Conservation (phyloP, 2,329 filamentous ascomycete genomes). For the Fusarium kyushuense region DNA sequence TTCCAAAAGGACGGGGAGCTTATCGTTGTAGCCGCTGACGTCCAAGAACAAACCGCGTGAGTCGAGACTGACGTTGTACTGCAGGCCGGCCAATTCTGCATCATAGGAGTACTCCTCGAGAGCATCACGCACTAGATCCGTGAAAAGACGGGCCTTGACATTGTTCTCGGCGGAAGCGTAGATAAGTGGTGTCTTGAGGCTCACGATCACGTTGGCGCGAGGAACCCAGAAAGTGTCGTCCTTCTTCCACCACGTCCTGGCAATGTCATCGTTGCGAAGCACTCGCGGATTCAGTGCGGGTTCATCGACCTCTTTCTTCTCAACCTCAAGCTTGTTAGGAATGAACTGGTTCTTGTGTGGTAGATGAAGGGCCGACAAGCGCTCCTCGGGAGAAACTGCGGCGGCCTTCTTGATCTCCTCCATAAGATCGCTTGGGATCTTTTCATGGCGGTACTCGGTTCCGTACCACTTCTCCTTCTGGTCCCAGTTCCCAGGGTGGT, state of each 20-base stretch:
- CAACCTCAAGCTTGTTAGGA: constrained; percentile 90
- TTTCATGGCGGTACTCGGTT: constrained; percentile 89
- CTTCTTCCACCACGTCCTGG: constrained; percentile 96
- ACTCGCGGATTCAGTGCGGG: constrained; percentile 81
- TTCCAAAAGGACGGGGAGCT: constrained; percentile 88
- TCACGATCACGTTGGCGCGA: constrained; percentile 88
- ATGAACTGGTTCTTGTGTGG: constrained; percentile 97
- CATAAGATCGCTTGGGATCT: constrained; percentile 81
- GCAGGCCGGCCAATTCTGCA: constrained; percentile 89
- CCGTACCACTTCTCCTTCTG: constrained; percentile 97
- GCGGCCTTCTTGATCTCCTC: constrained; percentile 75
- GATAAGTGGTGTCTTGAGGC: constrained; percentile 82
- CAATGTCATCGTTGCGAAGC: constrained; percentile 83
- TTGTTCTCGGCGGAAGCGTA: constrained; percentile 81
- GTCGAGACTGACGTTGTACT: constrained; percentile 82
- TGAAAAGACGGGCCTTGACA: constrained; percentile 83
- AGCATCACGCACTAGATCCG: constrained; percentile 87
- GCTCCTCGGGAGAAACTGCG: constrained; percentile 65
- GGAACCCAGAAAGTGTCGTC: constrained; percentile 99
- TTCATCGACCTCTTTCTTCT: constrained; percentile 88
- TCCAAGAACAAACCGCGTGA: constrained; percentile 80
- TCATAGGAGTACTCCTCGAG: constrained; percentile 96
- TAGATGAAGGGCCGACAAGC: constrained; percentile 80
- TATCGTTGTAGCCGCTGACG: constrained; percentile 95
- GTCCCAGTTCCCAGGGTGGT: constrained; percentile 86